Base-by-base conservation (phyloP, 2,329 filamentous ascomycete genomes). In the Microcera coccophila region DNA sequence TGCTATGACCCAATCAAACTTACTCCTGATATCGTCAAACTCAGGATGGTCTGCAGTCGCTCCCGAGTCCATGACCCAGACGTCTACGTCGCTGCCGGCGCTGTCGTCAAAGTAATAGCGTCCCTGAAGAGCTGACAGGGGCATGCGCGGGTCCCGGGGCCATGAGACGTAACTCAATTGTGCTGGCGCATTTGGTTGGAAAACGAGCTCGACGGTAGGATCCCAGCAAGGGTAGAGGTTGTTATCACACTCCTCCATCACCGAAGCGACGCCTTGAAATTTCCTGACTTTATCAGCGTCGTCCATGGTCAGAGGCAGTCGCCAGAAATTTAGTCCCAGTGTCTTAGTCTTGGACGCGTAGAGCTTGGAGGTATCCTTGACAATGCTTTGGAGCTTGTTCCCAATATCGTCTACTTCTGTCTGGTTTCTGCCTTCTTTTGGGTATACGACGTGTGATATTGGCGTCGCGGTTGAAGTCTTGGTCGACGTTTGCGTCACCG, bases 81-180 rank as follows among this genome's bases (percentile, higher is more conserved):
- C 40, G 20, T 42, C 40, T 1, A 42, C 19, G n/a, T 42, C 26
- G 11, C 26, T 33, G 4, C 35, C 40, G 19, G 8, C 19, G 12
- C 40, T 42, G 17, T 34, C 35, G 15, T 42, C 40, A 12, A 42
- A 42, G 12, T 42, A 42, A 17, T 42, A 42, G 2, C 40, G 40
- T 10, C 15, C 15, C 11, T 37, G 3, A 28, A 28, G 24, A 28
- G 24, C 24, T 9, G 8, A 8, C 24, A 28, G 8, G 8, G 24
- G 14, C 9, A 28, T 28, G 9, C 9, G 14, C 8, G 24, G 24
- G 14, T 28, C 14, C 18, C 19, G 15, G 3, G 40, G 40, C 40
- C 34, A 37, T 1, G 40, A 42, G 9, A 42, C 12, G 19, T 38
- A 42, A n/a, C 18, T 38, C 1, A 42, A 16, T 3, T 42, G 40